phyloP scores from a whole-genome alignment of 345 rosid species.

The Adansonia digitata region DNA sequence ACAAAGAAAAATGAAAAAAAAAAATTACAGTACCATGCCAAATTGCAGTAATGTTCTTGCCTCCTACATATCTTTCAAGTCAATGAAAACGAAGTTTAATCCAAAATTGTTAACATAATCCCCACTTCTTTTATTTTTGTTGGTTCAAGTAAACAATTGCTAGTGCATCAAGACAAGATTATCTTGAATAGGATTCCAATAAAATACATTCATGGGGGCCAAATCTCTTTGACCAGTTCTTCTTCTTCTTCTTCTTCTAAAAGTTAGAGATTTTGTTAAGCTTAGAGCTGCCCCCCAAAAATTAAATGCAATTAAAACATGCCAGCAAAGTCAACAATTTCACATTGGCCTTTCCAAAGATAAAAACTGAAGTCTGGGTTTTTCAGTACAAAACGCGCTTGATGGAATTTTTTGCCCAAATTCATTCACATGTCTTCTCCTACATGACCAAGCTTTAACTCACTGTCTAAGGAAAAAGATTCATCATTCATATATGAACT shows the following conservation, averaged over 20 bases:
- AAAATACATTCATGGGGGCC: background rate
- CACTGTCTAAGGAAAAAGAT: background rate
- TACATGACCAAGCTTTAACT: background rate
- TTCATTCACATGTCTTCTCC: background rate
- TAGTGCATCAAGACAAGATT: background rate
- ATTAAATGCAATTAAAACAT: background rate
- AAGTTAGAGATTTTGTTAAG: background rate
- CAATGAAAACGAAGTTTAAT: background rate
- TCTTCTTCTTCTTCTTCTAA: background rate
- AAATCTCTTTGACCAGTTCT: background rate
- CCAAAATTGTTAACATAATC: background rate
- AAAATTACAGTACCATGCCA: background rate
- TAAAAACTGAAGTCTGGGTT: too few species aligned
- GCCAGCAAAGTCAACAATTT: too few species aligned
- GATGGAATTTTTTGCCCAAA: background rate
- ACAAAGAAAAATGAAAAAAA: background rate
- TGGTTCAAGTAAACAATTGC: background rate
- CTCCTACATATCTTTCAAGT: background rate
- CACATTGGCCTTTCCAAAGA: too few species aligned
- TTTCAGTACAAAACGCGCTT: too few species aligned
- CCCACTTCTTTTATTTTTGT: background rate
- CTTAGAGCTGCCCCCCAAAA: too few species aligned
- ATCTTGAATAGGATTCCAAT: background rate
- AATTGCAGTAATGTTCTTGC: background rate
- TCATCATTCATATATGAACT: background rate